A percentile compares a stretch with the other conserved stretches of the same genome.
phyloP scores from a whole-genome alignment of 208 protist species.

The Angomonas desouzai region DNA sequence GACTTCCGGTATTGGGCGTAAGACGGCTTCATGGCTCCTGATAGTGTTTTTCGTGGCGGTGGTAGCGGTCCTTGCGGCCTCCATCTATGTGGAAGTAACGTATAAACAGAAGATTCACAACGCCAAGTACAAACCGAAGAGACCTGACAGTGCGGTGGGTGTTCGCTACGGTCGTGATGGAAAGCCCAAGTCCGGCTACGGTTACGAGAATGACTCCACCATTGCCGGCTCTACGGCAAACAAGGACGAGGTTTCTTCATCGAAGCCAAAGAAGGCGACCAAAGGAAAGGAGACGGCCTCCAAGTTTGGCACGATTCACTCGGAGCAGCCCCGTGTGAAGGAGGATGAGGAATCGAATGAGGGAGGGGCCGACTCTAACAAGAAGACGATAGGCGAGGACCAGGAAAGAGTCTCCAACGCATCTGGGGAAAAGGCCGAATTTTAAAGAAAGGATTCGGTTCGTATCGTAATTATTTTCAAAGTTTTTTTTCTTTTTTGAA shows the following conservation, averaged over 20 bases:
- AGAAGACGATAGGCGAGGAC: background rate
- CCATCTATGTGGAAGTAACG: constrained; percentile 61
- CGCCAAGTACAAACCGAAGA: constrained; percentile 62
- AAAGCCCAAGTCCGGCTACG: constrained; percentile 25
- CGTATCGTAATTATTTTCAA: background rate
- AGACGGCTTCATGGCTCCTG: constrained; percentile 49
- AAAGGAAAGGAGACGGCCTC: constrained; percentile 28
- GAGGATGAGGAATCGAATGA: constrained; percentile 28
- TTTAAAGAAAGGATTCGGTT: background rate
- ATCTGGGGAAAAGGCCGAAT: background rate
- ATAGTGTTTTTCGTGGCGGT: constrained; percentile 56
- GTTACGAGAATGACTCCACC: background rate
- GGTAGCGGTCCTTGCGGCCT: constrained; percentile 40
- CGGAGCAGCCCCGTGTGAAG: constrained; percentile 45
- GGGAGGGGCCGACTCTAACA: background rate
- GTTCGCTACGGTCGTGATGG: constrained; percentile 55
- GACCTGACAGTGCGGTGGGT: constrained; percentile 42
- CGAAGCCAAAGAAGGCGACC: constrained; percentile 1
- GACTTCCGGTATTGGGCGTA: constrained; percentile 29
- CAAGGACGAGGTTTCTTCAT: background rate
- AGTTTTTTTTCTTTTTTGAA: constrained; percentile 10
- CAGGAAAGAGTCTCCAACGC: background rate
- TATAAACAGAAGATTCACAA: constrained; percentile 67
- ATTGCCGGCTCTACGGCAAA: background rate
- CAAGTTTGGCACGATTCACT: constrained; percentile 53